Percentiles rank a stretch among this genome's conserved stretches.
phyloP scores from a whole-genome alignment of 805 yeast genomes.

The Cyberlindnera petersonii region DNA sequence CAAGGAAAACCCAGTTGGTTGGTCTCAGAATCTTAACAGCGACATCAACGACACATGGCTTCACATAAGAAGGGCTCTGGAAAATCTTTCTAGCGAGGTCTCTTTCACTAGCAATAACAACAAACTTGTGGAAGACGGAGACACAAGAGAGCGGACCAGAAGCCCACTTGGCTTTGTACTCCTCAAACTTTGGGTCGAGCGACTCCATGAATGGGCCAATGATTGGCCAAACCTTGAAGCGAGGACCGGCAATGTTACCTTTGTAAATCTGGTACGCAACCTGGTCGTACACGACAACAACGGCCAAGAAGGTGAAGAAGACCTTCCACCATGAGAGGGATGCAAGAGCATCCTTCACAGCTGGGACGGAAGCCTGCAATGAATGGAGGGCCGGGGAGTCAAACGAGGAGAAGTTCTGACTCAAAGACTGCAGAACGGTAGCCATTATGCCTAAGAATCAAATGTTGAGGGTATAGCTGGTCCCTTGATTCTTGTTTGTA shows the following conservation, averaged over 20 bases:
- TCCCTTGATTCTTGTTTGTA: neutral
- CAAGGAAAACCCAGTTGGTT: conserved; percentile 95
- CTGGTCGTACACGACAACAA: conserved; percentile 64
- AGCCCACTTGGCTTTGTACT: conserved; percentile 88
- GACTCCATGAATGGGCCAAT: conserved; percentile 96
- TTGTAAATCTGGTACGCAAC: conserved; percentile 74
- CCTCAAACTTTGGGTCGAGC: conserved; percentile 92
- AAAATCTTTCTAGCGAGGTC: conserved; percentile 86
- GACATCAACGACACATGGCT: conserved; percentile 98
- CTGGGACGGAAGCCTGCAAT: conserved; percentile 11
- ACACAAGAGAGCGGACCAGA: conserved; percentile 95
- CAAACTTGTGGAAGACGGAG: conserved; percentile 96
- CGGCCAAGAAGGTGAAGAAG: conserved; percentile 41
- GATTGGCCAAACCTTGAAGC: conserved; percentile 84
- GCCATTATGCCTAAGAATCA: conserved; percentile 16
- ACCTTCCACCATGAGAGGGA: conserved; percentile 52
- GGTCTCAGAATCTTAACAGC: conserved; percentile 93
- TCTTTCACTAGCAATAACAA: conserved; percentile 85
- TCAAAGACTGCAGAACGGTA: conserved; percentile 20
- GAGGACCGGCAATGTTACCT: conserved; percentile 90
- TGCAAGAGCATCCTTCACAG: conserved; percentile 8
- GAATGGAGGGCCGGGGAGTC: conserved; percentile 12
- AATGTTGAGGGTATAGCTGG: neutral
- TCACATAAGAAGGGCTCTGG: conserved; percentile 80
- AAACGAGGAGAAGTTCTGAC: conserved; percentile 19